Conservation (phyloP, 1,284 basidiomycete species). For the Papiliotrema nemorosa region DNA sequence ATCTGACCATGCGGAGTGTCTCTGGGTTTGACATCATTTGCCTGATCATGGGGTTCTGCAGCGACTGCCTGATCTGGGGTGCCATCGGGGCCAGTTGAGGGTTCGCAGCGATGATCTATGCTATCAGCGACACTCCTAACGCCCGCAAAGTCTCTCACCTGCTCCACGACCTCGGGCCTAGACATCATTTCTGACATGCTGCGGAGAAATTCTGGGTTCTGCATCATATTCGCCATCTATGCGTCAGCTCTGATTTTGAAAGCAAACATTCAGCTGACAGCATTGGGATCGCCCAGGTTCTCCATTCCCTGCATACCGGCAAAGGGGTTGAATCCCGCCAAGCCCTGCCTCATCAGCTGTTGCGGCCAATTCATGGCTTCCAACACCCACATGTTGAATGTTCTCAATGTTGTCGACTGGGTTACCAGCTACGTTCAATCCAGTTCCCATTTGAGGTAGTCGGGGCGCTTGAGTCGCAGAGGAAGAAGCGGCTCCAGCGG, state of each 20-base stretch:
- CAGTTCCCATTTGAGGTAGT: slow-evolving; percentile 73
- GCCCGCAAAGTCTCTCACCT: too few relatives aligned
- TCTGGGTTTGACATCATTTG: slow-evolving; percentile 63
- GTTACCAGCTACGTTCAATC: slow-evolving; percentile 59
- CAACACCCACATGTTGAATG: slow-evolving; percentile 37
- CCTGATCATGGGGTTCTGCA: slow-evolving; percentile 75
- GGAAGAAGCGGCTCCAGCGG: slow-evolving; percentile 31
- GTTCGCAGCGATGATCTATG: slow-evolving; percentile 67
- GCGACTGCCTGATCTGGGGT: slow-evolving; percentile 72
- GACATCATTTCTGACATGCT: slow-evolving; percentile 61
- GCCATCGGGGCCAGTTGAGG: slow-evolving; percentile 75
- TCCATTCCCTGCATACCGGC: slow-evolving; percentile 66
- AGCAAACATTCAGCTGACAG: slow-evolving; percentile 56
- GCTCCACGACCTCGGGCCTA: slow-evolving; percentile 77
- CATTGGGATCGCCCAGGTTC: slow-evolving; percentile 84
- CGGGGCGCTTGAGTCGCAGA: slow-evolving; percentile 52
- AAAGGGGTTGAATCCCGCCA: slow-evolving; percentile 75
- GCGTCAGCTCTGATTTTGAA: slow-evolving; percentile 3
- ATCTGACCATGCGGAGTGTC: slow-evolving; percentile 36
- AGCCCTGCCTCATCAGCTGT: slow-evolving; percentile 22
- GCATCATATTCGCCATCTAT: slow-evolving; percentile 77
- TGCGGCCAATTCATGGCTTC: neutral
- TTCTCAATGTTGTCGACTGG: slow-evolving; percentile 57
- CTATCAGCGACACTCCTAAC: too few relatives aligned
- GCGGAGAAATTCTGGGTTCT: slow-evolving; percentile 71